A percentile compares a stretch with the other conserved stretches of the same genome.
Evolutionary conservation across 768 basidiomycete species (phyloP).

Genomic region (Podaxis pistillaris): DNA sequence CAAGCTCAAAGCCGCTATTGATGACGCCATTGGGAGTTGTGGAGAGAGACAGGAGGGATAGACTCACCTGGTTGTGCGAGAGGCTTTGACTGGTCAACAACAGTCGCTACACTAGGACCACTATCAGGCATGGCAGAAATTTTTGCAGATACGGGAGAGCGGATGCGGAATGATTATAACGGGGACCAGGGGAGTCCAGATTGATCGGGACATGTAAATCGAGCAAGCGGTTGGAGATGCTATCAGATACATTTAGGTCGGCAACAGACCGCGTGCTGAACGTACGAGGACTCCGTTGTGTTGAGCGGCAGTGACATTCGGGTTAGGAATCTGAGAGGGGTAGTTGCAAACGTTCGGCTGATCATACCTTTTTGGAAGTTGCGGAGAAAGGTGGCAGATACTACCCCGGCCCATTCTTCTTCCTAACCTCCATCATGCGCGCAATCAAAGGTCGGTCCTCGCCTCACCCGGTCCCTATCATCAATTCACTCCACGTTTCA

Average conservation of each 20-base stretch:
- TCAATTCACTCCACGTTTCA: neutral
- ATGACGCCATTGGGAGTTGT: neutral
- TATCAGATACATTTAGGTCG: neutral
- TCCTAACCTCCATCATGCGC: slow-evolving; percentile 40
- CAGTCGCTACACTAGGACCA: neutral
- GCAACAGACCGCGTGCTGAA: neutral
- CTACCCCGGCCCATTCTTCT: slow-evolving; percentile 1
- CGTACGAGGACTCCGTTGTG: neutral
- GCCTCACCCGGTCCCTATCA: neutral
- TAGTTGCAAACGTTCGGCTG: slow-evolving; percentile 15
- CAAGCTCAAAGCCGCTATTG: slow-evolving; percentile 28
- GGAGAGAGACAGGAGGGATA: neutral
- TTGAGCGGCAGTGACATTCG: slow-evolving; percentile 11
- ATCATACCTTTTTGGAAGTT: slow-evolving; percentile 6
- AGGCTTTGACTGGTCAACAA: neutral
- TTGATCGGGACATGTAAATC: neutral
- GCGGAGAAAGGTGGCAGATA: neutral
- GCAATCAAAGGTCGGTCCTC: slow-evolving; percentile 56
- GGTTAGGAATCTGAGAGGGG: neutral
- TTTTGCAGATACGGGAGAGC: neutral
- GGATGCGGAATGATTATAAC: slow-evolving; percentile 6
- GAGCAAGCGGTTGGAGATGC: neutral
- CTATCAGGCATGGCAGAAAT: slow-evolving; percentile 1
- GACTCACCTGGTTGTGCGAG: neutral
- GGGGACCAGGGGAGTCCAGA: neutral